Conservation (phyloP, 257 asterid species). For the Primulina huaijiensis region DNA sequence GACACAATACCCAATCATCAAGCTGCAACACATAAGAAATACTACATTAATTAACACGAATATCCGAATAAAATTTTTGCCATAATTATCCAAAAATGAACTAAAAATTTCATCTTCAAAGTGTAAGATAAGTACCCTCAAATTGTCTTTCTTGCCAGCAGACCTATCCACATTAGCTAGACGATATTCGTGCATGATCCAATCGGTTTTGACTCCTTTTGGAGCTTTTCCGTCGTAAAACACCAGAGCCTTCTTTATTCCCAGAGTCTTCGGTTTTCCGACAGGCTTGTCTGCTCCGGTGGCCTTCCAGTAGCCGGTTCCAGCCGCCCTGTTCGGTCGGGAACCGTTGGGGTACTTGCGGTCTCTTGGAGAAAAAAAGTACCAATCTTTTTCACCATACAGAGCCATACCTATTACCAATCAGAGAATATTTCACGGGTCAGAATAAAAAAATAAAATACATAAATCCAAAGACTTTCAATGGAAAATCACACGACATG, state of each 20-base stretch:
- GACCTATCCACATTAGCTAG: constrained; percentile 69
- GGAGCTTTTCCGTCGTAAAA: constrained; percentile 73
- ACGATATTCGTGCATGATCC: constrained; percentile 80
- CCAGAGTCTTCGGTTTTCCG: constrained; percentile 54
- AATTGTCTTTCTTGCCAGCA: constrained; percentile 46
- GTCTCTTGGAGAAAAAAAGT: constrained; percentile 66
- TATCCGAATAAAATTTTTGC: not conserved
- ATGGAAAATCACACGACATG: not conserved
- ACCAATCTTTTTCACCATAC: constrained; percentile 73
- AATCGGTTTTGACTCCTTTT: constrained; percentile 57
- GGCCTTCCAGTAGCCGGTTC: constrained; percentile 70
- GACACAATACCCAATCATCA: constrained; percentile 73
- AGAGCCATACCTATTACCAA: constrained; percentile 41
- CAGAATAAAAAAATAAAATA: not conserved
- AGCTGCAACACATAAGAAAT: constrained; percentile 36
- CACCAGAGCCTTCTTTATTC: constrained; percentile 68
- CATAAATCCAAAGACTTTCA: not conserved
- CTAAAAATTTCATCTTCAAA: not conserved
- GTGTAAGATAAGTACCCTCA: constrained; percentile 39
- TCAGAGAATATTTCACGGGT: not conserved
- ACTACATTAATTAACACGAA: not conserved
- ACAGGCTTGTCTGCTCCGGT: constrained; percentile 79
- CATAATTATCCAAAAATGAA: not conserved
- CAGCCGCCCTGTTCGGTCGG: constrained; percentile 65
- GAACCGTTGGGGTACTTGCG: constrained; percentile 75